Conservation (phyloP, 2,329 filamentous ascomycete genomes). For the Fusarium verrucosum region DNA sequence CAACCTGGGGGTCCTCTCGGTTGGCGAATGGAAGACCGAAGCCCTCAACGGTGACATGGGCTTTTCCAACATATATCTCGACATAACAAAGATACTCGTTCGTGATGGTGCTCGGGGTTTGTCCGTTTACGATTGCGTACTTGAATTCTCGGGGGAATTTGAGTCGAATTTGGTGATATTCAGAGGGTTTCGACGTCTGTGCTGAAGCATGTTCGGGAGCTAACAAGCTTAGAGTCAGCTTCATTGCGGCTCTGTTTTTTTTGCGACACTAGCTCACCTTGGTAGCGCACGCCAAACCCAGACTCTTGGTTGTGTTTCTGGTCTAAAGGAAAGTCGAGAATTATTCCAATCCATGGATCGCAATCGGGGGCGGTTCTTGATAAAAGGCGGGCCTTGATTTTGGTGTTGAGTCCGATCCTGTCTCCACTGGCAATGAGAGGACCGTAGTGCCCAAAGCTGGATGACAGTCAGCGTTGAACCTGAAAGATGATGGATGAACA, state of each 20-base stretch:
- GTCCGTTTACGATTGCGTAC: neutral
- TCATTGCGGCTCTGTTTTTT: too few relatives aligned
- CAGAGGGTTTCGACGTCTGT: neutral
- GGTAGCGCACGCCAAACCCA: slow-evolving; percentile 9
- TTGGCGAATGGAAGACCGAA: slow-evolving; percentile 13
- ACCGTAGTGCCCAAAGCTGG: neutral
- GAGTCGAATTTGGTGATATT: neutral
- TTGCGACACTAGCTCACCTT: neutral
- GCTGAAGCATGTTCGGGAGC: neutral
- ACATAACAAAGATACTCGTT: neutral
- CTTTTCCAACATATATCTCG: neutral
- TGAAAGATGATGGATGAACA: neutral
- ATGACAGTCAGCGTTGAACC: neutral
- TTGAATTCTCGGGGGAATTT: neutral
- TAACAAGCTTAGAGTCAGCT: neutral
- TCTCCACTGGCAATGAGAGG: slow-evolving; percentile 10
- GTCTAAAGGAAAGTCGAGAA: neutral
- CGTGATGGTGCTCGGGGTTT: neutral
- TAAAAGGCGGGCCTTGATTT: neutral
- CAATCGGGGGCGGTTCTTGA: neutral
- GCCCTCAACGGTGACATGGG: neutral
- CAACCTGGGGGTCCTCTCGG: neutral
- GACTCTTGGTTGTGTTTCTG: neutral
- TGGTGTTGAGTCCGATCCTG: neutral
- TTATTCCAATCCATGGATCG: neutral